These are phyloP conservation scores for Aegilops speltoides DNA, from an alignment of 176 grass and related monocot species.

Conservation along the genomic window DNA sequence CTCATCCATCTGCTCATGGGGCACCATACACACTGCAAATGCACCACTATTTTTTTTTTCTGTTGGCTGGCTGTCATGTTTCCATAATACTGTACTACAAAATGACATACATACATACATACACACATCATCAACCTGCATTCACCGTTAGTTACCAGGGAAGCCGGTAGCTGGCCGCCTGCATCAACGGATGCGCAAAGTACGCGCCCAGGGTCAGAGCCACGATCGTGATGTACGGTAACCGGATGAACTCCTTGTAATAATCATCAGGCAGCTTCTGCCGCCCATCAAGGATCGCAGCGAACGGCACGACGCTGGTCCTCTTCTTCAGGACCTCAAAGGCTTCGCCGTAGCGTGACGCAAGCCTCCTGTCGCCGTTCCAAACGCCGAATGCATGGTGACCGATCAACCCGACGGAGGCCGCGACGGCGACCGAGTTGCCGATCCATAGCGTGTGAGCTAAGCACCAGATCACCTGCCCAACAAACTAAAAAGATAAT, in stretches of 20 bases:
- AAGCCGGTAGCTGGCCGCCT: constrained; percentile 87
- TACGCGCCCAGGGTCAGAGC: constrained; percentile 78
- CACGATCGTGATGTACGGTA: constrained; percentile 79
- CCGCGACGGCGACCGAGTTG: constrained; percentile 70
- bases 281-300: constrained; percentile 74
- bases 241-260: constrained; percentile 86
- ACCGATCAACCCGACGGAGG: constrained; percentile 68
- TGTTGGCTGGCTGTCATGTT: neutral
- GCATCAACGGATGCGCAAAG: constrained; percentile 90
- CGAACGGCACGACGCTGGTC: constrained; percentile 87
- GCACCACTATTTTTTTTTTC: neutral
- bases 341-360: constrained; percentile 57
- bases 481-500: constrained; percentile 59
- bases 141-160: constrained; percentile 53
- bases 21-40: neutral
- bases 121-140: constrained; percentile 31
- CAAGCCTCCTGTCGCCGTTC: constrained; percentile 84
- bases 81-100: neutral
- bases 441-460: constrained; percentile 95
- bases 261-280: constrained; percentile 80
- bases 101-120: constrained; percentile 22
- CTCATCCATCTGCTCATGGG: neutral
- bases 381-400: constrained; percentile 94
- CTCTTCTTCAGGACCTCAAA: constrained; percentile 78
- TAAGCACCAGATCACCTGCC: constrained; percentile 97